A percentile compares a stretch with the other conserved stretches of the same genome.
Evolutionary conservation across 1,284 basidiomycete genomes (phyloP).

Genomic region (Apiotrichum gracile): DNA sequence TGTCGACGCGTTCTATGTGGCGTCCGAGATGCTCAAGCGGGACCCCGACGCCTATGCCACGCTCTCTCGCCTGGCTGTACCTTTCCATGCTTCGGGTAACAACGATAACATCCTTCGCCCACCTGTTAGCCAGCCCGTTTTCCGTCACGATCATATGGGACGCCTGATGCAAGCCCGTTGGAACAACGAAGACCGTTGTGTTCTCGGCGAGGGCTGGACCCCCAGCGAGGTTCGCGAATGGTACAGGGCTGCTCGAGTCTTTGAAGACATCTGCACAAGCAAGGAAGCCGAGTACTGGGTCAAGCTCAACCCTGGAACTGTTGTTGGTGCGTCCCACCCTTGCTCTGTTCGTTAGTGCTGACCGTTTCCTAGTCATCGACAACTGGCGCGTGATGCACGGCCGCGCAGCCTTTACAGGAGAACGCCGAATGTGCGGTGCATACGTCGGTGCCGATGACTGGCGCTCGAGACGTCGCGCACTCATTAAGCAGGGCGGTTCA

Average conservation of each 20-base stretch:
- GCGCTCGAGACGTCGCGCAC: slow-evolving; percentile 64
- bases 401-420: slow-evolving; percentile 78
- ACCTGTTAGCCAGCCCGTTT: slow-evolving; percentile 54
- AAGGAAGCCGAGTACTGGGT: slow-evolving; percentile 86
- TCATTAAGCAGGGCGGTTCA: no score
- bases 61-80: slow-evolving; percentile 64
- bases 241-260: slow-evolving; percentile 77
- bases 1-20: slow-evolving; percentile 91
- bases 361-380: slow-evolving; percentile 63
- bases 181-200: slow-evolving; percentile 92
- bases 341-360: neutral
- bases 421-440: slow-evolving; percentile 88
- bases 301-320: slow-evolving; percentile 76
- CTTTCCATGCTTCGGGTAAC: slow-evolving; percentile 85
- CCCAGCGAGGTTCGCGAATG: slow-evolving; percentile 62
- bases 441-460: slow-evolving; percentile 91
- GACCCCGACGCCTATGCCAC: slow-evolving; percentile 66
- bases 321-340: slow-evolving; percentile 60
- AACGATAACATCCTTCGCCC: slow-evolving; percentile 60
- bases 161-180: slow-evolving; percentile 75
- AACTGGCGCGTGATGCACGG: slow-evolving; percentile 95
- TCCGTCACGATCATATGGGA: slow-evolving; percentile 59
- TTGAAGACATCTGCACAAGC: slow-evolving; percentile 70
- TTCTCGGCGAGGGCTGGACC: slow-evolving; percentile 57
- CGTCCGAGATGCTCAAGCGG: slow-evolving; percentile 67